Percentiles rank a stretch among this genome's conserved stretches.
Evolutionary conservation across 1,284 basidiomycete species (phyloP).

Genomic region (Neolentinus lepideus): DNA sequence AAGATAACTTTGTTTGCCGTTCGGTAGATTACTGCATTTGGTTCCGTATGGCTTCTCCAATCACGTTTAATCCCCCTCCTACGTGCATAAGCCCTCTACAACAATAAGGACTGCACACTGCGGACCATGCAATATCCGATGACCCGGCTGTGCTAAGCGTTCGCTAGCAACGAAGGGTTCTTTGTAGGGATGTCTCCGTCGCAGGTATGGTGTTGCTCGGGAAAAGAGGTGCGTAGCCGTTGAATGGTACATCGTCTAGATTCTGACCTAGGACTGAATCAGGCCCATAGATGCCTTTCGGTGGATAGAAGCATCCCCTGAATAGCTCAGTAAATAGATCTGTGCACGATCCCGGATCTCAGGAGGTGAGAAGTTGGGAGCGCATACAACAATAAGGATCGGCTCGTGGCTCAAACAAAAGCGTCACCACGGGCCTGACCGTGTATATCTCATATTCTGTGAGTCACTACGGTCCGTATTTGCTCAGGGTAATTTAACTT

Average conservation of each 20-base stretch:
- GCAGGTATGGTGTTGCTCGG: no score
- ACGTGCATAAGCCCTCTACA: neutral
- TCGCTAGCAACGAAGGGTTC: no score
- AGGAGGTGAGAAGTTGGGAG: neutral
- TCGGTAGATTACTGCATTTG: neutral
- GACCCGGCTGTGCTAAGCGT: neutral
- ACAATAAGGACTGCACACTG: neutral
- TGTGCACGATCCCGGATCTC: neutral
- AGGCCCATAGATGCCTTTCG: neutral
- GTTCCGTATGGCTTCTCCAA: neutral
- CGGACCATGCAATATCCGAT: neutral
- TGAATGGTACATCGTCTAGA: no score
- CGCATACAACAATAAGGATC: conserved; percentile 1
- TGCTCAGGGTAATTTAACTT: neutral
- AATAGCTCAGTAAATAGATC: neutral
- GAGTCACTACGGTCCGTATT: conserved; percentile 1
- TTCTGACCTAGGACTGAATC: neutral
- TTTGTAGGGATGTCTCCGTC: no score
- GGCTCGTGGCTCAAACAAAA: neutral
- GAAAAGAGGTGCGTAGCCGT: no score
- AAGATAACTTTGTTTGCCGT: neutral
- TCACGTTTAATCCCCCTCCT: neutral
- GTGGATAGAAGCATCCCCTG: neutral
- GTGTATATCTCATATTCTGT: conserved; percentile 1
- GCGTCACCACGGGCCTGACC: neutral